A percentile compares a stretch with the other conserved stretches of the same genome.
Conservation (phyloP, 495 filamentous ascomycete species). For the Cercophora samala region DNA sequence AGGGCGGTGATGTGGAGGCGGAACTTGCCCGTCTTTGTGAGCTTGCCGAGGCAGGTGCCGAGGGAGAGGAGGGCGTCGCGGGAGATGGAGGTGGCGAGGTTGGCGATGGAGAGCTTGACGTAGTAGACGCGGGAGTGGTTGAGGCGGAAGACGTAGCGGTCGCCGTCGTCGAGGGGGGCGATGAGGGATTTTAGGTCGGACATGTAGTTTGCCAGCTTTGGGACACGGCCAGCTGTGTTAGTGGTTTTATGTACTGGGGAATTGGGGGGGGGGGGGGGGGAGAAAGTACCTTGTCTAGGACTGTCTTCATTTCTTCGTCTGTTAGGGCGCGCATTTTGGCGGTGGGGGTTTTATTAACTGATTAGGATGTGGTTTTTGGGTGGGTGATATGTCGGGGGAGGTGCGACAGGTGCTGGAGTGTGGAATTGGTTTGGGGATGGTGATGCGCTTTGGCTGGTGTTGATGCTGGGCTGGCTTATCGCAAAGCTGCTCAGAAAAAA, state of each 20-base stretch:
- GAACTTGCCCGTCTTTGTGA: constrained; percentile 92
- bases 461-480: constrained; percentile 22
- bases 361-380: background rate
- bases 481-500: constrained; percentile 21
- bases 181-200: constrained; percentile 69
- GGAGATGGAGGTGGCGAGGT: constrained; percentile 79
- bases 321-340: constrained; percentile 67
- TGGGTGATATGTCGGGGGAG: background rate
- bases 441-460: constrained; percentile 1
- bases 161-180: constrained; percentile 63
- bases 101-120: constrained; percentile 78
- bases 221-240: background rate
- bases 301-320: constrained; percentile 64
- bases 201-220: constrained; percentile 33
- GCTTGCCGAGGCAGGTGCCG: constrained; percentile 82
- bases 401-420: background rate
- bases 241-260: too few relatives aligned
- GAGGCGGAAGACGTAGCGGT: constrained; percentile 83
- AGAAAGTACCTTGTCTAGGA: constrained; percentile 62
- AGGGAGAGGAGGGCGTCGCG: constrained; percentile 74
- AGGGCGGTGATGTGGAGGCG: constrained; percentile 79
- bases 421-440: background rate
- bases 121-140: constrained; percentile 72
- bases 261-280: background rate
- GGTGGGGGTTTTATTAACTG: background rate